Base-by-base conservation (phyloP, 495 filamentous ascomycete species). In the Xylaria telfairii region DNA sequence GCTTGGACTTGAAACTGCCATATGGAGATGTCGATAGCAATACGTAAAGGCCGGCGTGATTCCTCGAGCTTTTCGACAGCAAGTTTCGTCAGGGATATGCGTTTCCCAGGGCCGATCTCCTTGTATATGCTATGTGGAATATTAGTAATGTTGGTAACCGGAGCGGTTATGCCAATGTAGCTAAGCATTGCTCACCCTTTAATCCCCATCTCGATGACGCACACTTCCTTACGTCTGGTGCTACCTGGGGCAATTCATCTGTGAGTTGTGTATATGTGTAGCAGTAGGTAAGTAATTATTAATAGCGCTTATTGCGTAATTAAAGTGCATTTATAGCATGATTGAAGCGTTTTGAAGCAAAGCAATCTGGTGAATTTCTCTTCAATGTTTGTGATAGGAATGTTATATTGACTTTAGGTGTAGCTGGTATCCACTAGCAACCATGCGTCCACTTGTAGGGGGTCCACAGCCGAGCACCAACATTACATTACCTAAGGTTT, bases 1-100 rank as follows among this genome's bases (percentile, higher is more conserved):
- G 93, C 90, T 73, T 96, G 94, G 9, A 91, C 90, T 75, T 99
- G 96, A 75, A 97, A 98, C 28, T 97, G 90, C 96, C 96, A 99
- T 78, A 99, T 98, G 0, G 94, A 94, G 70, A 96, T 92, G 78
- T 99, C 96, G 62, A 99, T 93, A 24, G 96, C 96, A 34, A 99
- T 84, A 17, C 94, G 90, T 8, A 98, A 84, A 0, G 96, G 94
- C 5, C 90, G 87, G 28, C 87, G 85, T 49, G 87, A 89, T 41
- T 87, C 79, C 71, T 94, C 90, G 69, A 95, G 86, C 67, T 92
- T 90, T 21, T 92, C 85, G 46, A 93, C 85, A 37, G 94, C 91
- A 62, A 98, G 85, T 75, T 93, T 96, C 17, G 93, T 90, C 10
- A 99, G 85, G 30, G 96, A 92, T 63, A 94, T 85, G 28, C 96